Base-by-base conservation (phyloP, 495 filamentous ascomycete genomes). In the Neurospora sp. region DNA sequence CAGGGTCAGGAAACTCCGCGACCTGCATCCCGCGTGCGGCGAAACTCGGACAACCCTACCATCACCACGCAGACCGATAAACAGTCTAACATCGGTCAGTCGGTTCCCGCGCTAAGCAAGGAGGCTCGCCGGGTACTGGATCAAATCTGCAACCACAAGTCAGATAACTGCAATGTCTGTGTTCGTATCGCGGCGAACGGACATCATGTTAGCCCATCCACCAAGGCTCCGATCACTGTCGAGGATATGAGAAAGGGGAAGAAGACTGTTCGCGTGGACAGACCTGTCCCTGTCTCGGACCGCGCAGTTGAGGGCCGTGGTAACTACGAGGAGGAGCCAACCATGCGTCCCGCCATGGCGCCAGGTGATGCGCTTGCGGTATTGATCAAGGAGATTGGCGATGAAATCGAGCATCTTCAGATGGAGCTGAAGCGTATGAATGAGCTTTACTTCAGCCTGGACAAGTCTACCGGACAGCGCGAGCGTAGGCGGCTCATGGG, bases 341-440 rank as follows among this genome's bases (percentile, higher is more conserved):
- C 93, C 1, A 79, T 96, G 73, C 91, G 93, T 5, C 94, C 94
- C 5, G 86, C 93, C 4, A 90, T 92, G 78, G 78, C 89, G 2
- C 94, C 94, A 0, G 88, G 85, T n/a, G 75, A 90, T 31, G 94
- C 94, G 12, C 88, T 98, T 31, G 93, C 92, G 27, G 88, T 88
- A 4, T 92, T 96, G 4, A 88, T 97, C 78, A 94, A 96, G 80
- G 87, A 86, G 23, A 84, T 97, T 18, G 84, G 92, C 71, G 94
- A 97, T 81, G 96, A 99, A 78, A 87, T 96, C 69, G 86, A 88
- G 3, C 93, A 97, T 80, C 82, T 97, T 39, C 92, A 93, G 80
- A 85, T 91, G 79, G 86, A 91, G 72, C 85, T 93, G 7, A 80
- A 85, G 9, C 80, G 82, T 35, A 85, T 89, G 72, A 88, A 92